Base-by-base conservation (phyloP, 1,139 yeast species). In the Waltiozyma sp. region DNA sequence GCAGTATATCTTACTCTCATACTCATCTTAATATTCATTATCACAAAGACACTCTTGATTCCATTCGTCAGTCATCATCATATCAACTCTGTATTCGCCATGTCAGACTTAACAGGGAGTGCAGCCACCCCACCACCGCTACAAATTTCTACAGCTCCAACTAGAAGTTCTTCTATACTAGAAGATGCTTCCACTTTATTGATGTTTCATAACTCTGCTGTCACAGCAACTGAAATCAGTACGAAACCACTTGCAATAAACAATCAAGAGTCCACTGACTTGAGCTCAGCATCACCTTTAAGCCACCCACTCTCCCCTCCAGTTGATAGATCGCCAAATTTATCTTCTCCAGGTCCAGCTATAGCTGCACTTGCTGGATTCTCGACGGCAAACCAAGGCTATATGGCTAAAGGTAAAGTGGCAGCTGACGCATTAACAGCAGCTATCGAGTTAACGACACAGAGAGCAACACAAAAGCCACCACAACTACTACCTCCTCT, bases 371-470 rank as follows among this genome's bases (percentile, higher is more conserved):
- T 73, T 16, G 38, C 51, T 1, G 49, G 45, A 15, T 43, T 46
- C 39, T 45, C 43, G 13, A 49, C 43, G 1, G 53, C 46, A 11
- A 60, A 64, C 6, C 68, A 69, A 2, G 50, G 50, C 39, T 15
- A 31, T 15, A 51, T 41, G 21, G 49, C 43, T 46, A 77, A 76
- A 53, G 83, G 81, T 1, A 68, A 70, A 47, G 77, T 78, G 23
- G 86, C 85, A 0, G 85, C 85, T 2, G 85, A 84, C 10, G 85
- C 85, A 0, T 64, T 78, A 41, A 84, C 85, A 1, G 84, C 80
- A 0, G 86, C 85, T 1, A 26, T 26, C n/a, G 28, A 26, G 10
- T 4, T 26, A 4, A 11, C 28, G 4, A 13, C 28, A 26, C 28
- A 26, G 28, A 26, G 28, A 26, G 8, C 23, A n/a, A n/a, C n/a